These are phyloP conservation scores for Torrubiella hemipterigena DNA, from an alignment of 2,329 filamentous ascomycete genomes.

Conservation along the genomic window DNA sequence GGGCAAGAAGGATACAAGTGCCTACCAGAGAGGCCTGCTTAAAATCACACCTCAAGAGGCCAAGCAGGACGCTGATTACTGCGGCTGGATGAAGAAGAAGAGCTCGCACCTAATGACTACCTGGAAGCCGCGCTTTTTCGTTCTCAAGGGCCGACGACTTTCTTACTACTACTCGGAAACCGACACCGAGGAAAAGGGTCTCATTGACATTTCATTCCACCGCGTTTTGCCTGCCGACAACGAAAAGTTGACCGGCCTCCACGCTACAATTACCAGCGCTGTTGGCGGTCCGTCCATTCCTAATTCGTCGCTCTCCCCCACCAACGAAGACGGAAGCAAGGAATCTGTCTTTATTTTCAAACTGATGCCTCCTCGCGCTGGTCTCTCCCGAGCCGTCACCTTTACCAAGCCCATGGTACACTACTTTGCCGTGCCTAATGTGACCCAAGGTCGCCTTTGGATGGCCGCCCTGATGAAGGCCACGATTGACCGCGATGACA, in stretches of 20 bases:
- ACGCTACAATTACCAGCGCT: conserved; percentile 86
- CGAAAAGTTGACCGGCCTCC: conserved; percentile 78
- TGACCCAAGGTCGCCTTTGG: conserved; percentile 83
- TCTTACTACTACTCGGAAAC: conserved; percentile 95
- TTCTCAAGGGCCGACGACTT: conserved; percentile 79
- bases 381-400: conserved; percentile 80
- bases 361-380: conserved; percentile 78
- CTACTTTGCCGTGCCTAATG: conserved; percentile 90
- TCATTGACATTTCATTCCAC: conserved; percentile 97
- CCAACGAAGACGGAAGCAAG: conserved; percentile 25
- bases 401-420: conserved; percentile 97
- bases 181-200: conserved; percentile 82
- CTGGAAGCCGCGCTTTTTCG: conserved; percentile 95
- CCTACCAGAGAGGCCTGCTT: conserved; percentile 76
- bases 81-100: conserved; percentile 99
- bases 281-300: conserved; percentile 30
- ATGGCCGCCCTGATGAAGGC: conserved; percentile 99
- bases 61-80: conserved; percentile 80
- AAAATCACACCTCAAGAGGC: conserved; percentile 75
- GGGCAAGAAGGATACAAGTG: conserved; percentile 88
- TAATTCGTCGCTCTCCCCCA: conserved; percentile 45
- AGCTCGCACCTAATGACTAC: conserved; percentile 92
- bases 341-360: conserved; percentile 93
- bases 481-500: conserved; percentile 86
- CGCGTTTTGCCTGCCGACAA: conserved; percentile 91